Base-by-base conservation (phyloP, 2,329 filamentous ascomycete genomes). In the Zymoseptoria crescenta region DNA sequence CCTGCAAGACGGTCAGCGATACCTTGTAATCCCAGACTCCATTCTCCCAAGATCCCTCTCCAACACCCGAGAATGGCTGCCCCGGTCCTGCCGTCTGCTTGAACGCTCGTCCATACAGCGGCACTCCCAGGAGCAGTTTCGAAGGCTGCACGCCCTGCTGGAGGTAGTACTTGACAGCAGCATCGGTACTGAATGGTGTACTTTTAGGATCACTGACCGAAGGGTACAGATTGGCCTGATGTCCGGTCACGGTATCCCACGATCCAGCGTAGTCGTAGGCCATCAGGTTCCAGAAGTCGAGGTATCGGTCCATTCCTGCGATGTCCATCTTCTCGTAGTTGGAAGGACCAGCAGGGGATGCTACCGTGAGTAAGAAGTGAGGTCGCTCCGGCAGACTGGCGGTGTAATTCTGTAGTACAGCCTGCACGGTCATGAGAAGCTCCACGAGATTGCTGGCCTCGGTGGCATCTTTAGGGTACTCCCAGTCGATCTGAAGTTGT, bases 51-150 rank as follows among this genome's bases (percentile, higher is more conserved):
- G 82, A 88, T 0, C 91, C 93, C 54, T 84, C 79, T 1, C 91
- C 92, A 8, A 89, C 79, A 4, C 90, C 91, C 52, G 74, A 81
- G 74, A 81, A 96, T 0, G 83, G 75, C 21, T 78, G 73, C 0
- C 92, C 93, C 0, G 84, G 81, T 0, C 91, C 92, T 24, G 87
- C 80, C 0, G 93, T 96, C 62, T 84, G 82, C 65, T 84, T 80
- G 72, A 96, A 97, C 0, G 89, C 84, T 30, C 91, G 88, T 1
- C 93, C 93, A 72, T 96, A 97, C 10, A 97, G 78, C 1, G 93
- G 92, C 87, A 96, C 91, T 2, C 93, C 92, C 10, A 96, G 74
- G 4, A 96, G 87, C 56, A 97, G 83, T 75, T 96, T 96, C 59
- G 79, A 69, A 0, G 85, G 71, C 0, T 80, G 68, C 0, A 96